Evolutionary conservation across 257 asterid species (phyloP), one percentile per base, ranked within the genome.

Genomic region (Lavandula angustifolia): DNA sequence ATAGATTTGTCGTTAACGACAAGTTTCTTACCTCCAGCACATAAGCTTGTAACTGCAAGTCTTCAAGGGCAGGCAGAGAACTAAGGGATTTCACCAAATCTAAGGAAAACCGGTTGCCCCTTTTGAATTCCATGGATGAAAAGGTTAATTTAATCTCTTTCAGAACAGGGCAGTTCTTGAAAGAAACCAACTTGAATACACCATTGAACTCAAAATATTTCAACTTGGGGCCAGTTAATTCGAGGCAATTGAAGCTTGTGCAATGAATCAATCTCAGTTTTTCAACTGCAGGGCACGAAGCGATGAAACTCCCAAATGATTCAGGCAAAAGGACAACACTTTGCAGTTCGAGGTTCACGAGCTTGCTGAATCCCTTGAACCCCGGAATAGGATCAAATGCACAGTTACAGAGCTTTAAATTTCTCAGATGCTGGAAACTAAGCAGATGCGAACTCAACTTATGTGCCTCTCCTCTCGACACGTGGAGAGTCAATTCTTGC

Each of bases 131-230:
- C 79, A 58, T 76, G 60, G 83, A 72, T 4, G 78, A 69, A 66
- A 82, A 66, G 2, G 65, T 70, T n/a, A 82, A 7, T 9, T 27
- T 70, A 51, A 82, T 78, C 37, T 82, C 81, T 3, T 66, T 46
- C 32, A 85, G 60, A 69, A 68, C 64, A 18, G 81, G 76, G 73
- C 83, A 71, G 12, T 80, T 80, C 73, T 72, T 75, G 81, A 82
- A 82, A 58, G 73, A 67, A 57, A 82, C 63, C 10, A 76, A 80
- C 48, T 55, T 72, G 55, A 79, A 76, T 5, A 76, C 66, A 12
- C 88, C 92, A 46, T 70, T 51, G 43, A 85, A 85, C 71, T 82
- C 86, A 1, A 85, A 73, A 42, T 4, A 70, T n/a, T 74, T 74
- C 79, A 85, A 77, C 40, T 65, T 72, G 42, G 87, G 68, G 1